Evolutionary conservation across 805 yeast species (phyloP).

Genomic region (Cyberlindnera euphorbiiphila): DNA sequence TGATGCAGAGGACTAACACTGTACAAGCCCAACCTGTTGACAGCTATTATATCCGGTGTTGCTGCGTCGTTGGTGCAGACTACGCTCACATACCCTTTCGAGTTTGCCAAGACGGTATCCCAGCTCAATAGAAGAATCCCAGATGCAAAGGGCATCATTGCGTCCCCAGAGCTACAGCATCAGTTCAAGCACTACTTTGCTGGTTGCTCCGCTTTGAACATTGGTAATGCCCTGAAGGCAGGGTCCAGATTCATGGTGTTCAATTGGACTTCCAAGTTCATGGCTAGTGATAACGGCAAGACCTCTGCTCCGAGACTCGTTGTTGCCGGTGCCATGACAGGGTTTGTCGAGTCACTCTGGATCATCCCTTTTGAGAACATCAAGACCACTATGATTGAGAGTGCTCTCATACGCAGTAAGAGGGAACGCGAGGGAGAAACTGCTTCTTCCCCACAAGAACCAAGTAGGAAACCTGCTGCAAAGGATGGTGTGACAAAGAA

Average conservation of each 20-base stretch:
- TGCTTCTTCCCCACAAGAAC: slow-evolving; percentile 19
- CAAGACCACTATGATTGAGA: slow-evolving; percentile 77
- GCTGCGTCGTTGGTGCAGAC: slow-evolving; percentile 63
- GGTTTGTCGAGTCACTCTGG: slow-evolving; percentile 74
- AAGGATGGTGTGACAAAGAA: slow-evolving; percentile 14
- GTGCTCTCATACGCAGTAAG: slow-evolving; percentile 38
- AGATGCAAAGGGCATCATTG: slow-evolving; percentile 28
- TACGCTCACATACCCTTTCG: slow-evolving; percentile 66
- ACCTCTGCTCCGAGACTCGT: slow-evolving; percentile 77
- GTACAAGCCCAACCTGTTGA: slow-evolving; percentile 45
- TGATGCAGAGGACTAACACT: too few relatives aligned
- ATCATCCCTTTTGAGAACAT: slow-evolving; percentile 89
- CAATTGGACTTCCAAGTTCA: slow-evolving; percentile 66
- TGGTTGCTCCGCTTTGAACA: slow-evolving; percentile 74
- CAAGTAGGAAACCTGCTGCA: background rate
- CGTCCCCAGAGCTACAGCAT: slow-evolving; percentile 25
- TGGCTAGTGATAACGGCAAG: slow-evolving; percentile 55
- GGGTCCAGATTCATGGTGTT: slow-evolving; percentile 69
- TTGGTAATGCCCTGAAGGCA: slow-evolving; percentile 74
- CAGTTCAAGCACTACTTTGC: slow-evolving; percentile 36
- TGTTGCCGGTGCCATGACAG: slow-evolving; percentile 82
- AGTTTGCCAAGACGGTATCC: slow-evolving; percentile 59
- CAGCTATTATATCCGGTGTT: slow-evolving; percentile 57
- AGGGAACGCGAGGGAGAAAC: slow-evolving; percentile 26
- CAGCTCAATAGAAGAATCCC: slow-evolving; percentile 50